These are phyloP conservation scores for Corchorus olitorius DNA, from an alignment of 345 rosid genomes.

Conservation along the genomic window DNA sequence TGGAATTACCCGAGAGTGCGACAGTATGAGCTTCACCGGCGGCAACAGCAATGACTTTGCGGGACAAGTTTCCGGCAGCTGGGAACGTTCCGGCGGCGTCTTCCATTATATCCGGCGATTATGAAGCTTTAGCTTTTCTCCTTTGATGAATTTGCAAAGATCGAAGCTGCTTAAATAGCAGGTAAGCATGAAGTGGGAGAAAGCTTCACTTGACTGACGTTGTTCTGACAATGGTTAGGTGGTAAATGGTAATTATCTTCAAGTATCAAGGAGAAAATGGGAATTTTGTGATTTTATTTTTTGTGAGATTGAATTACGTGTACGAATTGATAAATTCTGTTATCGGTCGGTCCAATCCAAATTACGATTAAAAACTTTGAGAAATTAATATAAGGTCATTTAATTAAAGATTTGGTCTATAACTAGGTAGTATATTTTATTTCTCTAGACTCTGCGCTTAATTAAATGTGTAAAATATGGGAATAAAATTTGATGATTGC, in stretches of 20 bases:
- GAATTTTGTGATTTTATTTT: neutral
- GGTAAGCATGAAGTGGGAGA: neutral
- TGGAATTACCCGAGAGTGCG: constrained; percentile 58
- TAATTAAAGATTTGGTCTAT: neutral
- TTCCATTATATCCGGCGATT: constrained; percentile 43
- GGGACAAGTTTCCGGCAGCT: constrained; percentile 39
- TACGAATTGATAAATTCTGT: neutral
- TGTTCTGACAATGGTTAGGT: neutral
- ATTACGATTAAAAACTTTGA: too few relatives aligned
- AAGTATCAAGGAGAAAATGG: neutral
- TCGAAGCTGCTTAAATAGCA: neutral
- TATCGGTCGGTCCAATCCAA: neutral
- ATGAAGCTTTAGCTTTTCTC: neutral
- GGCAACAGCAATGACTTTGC: constrained; percentile 47
- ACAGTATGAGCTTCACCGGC: constrained; percentile 92
- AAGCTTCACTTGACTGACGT: neutral
- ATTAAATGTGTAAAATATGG: too few relatives aligned
- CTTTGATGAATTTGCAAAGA: too few relatives aligned
- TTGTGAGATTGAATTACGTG: neutral
- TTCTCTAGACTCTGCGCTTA: too few relatives aligned
- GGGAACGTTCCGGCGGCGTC: constrained; percentile 13
- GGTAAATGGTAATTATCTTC: neutral
- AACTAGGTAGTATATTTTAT: neutral
- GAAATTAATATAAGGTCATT: neutral
- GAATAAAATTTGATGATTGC: neutral